phyloP scores from a whole-genome alignment of 2,329 filamentous ascomycete genomes.

The Daldinia sp. region DNA sequence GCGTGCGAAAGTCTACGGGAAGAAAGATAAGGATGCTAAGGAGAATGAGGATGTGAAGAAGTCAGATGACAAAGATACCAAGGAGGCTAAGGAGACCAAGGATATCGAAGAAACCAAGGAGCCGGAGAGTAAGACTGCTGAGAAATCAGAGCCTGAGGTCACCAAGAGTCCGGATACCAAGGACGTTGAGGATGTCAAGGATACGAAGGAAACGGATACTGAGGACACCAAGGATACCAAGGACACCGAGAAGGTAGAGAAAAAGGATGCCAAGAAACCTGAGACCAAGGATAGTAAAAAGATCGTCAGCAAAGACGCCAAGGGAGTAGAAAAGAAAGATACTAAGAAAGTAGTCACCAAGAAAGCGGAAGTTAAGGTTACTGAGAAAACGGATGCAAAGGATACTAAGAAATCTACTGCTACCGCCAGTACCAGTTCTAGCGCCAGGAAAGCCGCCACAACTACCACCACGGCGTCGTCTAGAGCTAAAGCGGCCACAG shows the following conservation, averaged over 20 bases:
- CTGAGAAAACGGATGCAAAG: neutral
- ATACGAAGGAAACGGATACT: neutral
- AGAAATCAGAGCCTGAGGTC: neutral
- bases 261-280: slow-evolving; percentile 2
- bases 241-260: neutral
- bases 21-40: slow-evolving; percentile 50
- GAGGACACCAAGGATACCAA: neutral
- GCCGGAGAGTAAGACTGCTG: too few relatives aligned
- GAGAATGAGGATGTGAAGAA: slow-evolving; percentile 42
- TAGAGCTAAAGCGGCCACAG: neutral
- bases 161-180: neutral
- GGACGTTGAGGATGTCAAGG: slow-evolving; percentile 10
- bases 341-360: neutral
- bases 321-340: slow-evolving; percentile 4
- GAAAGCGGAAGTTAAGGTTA: neutral
- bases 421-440: slow-evolving; percentile 9
- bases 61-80: slow-evolving; percentile 41
- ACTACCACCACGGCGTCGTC: slow-evolving; percentile 1
- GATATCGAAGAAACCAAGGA: slow-evolving; percentile 36
- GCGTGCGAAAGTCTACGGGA: slow-evolving; percentile 66
- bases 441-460: slow-evolving; percentile 22
- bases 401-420: slow-evolving; percentile 5
- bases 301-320: neutral
- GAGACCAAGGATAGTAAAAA: slow-evolving; percentile 3
- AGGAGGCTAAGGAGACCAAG: slow-evolving; percentile 30